Conservation (phyloP, 495 filamentous ascomycete genomes). For the Thermothielavioides terrestris region DNA sequence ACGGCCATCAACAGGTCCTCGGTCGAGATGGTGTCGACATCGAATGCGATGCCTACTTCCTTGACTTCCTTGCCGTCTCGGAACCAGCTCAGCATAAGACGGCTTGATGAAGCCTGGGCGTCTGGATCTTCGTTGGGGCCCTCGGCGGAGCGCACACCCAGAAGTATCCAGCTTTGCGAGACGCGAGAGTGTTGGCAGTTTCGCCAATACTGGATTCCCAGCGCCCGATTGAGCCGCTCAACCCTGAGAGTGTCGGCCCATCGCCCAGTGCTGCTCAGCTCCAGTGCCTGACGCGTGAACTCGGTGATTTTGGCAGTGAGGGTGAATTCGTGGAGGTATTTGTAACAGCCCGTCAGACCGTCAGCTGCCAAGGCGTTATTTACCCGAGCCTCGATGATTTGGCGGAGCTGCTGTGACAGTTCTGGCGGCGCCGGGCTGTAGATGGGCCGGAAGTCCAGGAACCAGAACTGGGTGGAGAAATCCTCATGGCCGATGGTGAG, state of each 20-base stretch:
- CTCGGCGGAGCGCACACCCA: conserved; percentile 65
- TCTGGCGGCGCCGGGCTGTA: conserved; percentile 60
- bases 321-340: conserved; percentile 73
- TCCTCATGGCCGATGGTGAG: conserved; percentile 79
- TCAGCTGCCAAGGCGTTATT: conserved; percentile 57
- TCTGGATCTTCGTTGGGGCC: conserved; percentile 24
- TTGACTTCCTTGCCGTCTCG: conserved; percentile 65
- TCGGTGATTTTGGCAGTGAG: conserved; percentile 81
- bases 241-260: conserved; percentile 44
- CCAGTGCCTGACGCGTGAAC: conserved; percentile 63
- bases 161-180: conserved; percentile 78
- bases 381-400: conserved; percentile 56
- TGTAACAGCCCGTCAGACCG: conserved; percentile 69
- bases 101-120: conserved; percentile 34
- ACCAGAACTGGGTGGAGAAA: conserved; percentile 71
- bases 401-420: conserved; percentile 50
- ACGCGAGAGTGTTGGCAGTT: conserved; percentile 45
- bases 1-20: conserved; percentile 63
- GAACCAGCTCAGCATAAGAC: conserved; percentile 72
- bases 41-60: conserved; percentile 53
- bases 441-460: conserved; percentile 80
- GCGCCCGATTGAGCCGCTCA: conserved; percentile 64
- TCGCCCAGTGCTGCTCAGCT: conserved; percentile 47
- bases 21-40: conserved; percentile 58
- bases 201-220: conserved; percentile 87